Percentiles rank a stretch among this genome's conserved stretches.
Evolutionary conservation across 768 basidiomycete species (phyloP).

Genomic region (Amanita inopinata): DNA sequence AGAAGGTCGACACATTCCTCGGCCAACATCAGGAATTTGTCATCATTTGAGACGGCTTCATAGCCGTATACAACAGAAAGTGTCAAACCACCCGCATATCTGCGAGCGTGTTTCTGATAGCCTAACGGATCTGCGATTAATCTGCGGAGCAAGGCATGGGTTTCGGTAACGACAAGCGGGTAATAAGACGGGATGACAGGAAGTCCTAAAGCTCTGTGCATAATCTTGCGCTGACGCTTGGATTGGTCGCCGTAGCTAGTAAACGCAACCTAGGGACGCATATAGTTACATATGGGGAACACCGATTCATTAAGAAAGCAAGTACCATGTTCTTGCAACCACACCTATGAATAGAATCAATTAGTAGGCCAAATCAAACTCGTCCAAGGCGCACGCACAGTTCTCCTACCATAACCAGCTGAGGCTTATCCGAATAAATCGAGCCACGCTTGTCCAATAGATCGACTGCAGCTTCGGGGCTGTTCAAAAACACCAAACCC

Average conservation of each 20-base stretch:
- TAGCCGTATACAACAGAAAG: slow-evolving; percentile 58
- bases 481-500: slow-evolving; percentile 59
- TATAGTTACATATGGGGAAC: neutral
- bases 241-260: slow-evolving; percentile 54
- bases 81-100: slow-evolving; percentile 52
- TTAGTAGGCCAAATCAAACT: slow-evolving; percentile 6
- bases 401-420: slow-evolving; percentile 60
- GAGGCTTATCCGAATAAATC: slow-evolving; percentile 69
- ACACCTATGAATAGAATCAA: slow-evolving; percentile 28
- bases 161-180: slow-evolving; percentile 47
- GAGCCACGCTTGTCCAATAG: slow-evolving; percentile 61
- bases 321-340: slow-evolving; percentile 59
- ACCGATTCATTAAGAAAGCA: neutral
- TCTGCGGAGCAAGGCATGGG: slow-evolving; percentile 44
- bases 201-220: slow-evolving; percentile 52
- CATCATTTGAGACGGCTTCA: slow-evolving; percentile 25
- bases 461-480: slow-evolving; percentile 46
- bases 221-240: slow-evolving; percentile 56
- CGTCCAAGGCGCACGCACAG: slow-evolving; percentile 34
- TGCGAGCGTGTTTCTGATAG: slow-evolving; percentile 27
- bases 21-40: slow-evolving; percentile 30
- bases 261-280: slow-evolving; percentile 46
- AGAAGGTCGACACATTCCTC: slow-evolving; percentile 34
- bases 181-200: slow-evolving; percentile 45
- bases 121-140: slow-evolving; percentile 36